phyloP scores from a whole-genome alignment of 345 rosid genomes.

The Carallia pectinifolia region DNA sequence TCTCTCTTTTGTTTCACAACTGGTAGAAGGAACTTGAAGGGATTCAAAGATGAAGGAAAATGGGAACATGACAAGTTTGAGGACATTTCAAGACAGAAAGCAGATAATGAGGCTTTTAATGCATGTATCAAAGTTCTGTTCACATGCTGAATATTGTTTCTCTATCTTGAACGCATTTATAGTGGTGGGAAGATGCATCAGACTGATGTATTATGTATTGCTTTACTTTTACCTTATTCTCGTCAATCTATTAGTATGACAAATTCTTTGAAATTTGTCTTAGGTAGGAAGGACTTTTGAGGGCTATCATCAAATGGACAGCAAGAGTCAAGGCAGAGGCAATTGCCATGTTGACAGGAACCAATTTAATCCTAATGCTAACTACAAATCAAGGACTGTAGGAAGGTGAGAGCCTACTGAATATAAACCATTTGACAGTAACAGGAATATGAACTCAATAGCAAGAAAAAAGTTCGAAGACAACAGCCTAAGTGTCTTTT shows the following conservation, averaged over 20 bases:
- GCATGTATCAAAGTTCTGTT: conserved; percentile 13
- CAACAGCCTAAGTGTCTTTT: not conserved
- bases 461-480: not conserved
- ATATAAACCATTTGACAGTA: conserved; percentile 14
- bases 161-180: not conserved
- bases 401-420: conserved; percentile 21
- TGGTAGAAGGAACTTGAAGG: conserved; percentile 16
- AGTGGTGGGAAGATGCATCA: conserved; percentile 5
- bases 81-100: conserved; percentile 16
- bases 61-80: conserved; percentile 32
- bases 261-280: not conserved
- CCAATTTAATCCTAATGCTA: conserved; percentile 7
- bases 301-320: not conserved
- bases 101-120: conserved; percentile 5
- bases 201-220: not conserved
- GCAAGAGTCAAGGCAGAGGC: conserved; percentile 1
- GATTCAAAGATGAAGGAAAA: conserved; percentile 16
- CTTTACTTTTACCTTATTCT: not conserved
- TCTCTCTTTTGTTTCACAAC: not conserved
- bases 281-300: conserved; percentile 16
- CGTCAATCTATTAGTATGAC: not conserved
- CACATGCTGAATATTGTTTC: conserved; percentile 12
- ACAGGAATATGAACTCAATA: not conserved
- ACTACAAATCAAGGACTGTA: not conserved
- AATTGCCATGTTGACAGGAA: not conserved